A percentile compares a stretch with the other conserved stretches of the same genome.
Evolutionary conservation across 768 basidiomycete species (phyloP).

Genomic region (Fomitopsis serialis): DNA sequence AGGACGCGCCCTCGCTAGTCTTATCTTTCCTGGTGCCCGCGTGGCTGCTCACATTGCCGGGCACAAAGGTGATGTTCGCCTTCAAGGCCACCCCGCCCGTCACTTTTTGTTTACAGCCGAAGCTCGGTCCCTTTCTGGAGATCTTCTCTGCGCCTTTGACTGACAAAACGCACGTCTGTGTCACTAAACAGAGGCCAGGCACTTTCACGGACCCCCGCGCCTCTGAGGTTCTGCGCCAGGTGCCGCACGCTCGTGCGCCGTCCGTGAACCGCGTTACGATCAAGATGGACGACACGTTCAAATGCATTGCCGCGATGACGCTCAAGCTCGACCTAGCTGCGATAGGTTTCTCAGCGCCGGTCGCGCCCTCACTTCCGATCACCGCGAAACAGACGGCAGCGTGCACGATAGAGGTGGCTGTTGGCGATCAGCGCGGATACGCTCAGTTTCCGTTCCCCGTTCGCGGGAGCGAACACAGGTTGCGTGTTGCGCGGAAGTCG

Average conservation of each 20-base stretch:
- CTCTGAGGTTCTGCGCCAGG: no score
- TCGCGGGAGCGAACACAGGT: constrained; percentile 27
- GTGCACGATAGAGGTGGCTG: constrained; percentile 25
- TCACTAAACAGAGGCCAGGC: no score
- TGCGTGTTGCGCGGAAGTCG: constrained; percentile 51
- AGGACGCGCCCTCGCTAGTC: constrained; percentile 9
- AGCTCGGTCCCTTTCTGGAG: constrained; percentile 5
- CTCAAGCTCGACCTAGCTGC: constrained; percentile 7
- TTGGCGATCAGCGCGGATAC: constrained; percentile 21
- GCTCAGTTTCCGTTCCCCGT: constrained; percentile 43
- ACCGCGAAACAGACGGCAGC: constrained; percentile 24
- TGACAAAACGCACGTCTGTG: constrained; percentile 10
- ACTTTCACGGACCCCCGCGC: no score
- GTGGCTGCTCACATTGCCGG: constrained; percentile 11
- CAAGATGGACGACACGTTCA: constrained; percentile 16
- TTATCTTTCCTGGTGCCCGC: constrained; percentile 24
- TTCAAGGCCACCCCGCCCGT: background rate
- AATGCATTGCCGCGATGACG: constrained; percentile 8
- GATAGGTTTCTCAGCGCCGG: background rate
- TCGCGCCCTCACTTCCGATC: constrained; percentile 8
- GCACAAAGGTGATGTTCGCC: constrained; percentile 9
- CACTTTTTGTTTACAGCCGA: constrained; percentile 4
- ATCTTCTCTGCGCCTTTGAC: constrained; percentile 15
- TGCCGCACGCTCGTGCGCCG: background rate
- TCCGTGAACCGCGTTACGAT: constrained; percentile 10